These are phyloP conservation scores for Periconia sp. DNA, from an alignment of 2,329 filamentous ascomycete genomes.

Conservation along the genomic window DNA sequence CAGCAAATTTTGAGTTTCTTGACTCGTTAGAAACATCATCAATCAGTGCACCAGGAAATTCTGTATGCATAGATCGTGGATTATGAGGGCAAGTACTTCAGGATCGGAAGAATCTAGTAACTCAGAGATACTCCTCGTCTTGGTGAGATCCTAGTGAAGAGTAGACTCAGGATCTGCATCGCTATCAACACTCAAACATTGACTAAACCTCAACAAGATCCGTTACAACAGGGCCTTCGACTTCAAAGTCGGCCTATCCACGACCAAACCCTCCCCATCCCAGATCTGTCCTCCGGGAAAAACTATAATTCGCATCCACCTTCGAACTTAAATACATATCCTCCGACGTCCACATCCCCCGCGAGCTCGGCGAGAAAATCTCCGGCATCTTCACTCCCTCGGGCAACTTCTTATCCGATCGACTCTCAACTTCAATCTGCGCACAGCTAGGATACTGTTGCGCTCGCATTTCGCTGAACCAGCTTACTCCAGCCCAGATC, in stretches of 20 bases:
- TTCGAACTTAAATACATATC: constrained; percentile 9
- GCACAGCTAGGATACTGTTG: constrained; percentile 20
- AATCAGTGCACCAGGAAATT: no score
- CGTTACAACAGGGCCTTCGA: no score
- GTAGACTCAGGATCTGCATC: no score
- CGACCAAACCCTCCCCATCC: constrained; percentile 17
- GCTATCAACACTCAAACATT: neutral
- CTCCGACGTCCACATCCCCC: constrained; percentile 10
- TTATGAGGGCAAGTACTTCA: no score
- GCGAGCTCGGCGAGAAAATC: constrained; percentile 2
- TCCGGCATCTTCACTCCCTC: constrained; percentile 19
- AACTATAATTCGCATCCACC: constrained; percentile 11
- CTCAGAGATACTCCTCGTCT: no score
- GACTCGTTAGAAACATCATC: no score
- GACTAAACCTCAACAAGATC: neutral
- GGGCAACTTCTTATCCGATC: constrained; percentile 4
- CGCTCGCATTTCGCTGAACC: neutral
- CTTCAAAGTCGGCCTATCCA: no score
- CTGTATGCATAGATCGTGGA: no score
- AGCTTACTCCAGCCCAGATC: constrained; percentile 8
- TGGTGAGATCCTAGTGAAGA: no score
- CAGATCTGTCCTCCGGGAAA: constrained; percentile 20
- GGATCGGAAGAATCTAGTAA: no score
- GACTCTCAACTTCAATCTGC: constrained; percentile 16
- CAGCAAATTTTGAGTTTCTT: no score